Evolutionary conservation across 805 yeast species (phyloP).

Genomic region (Barnettozyma populi): DNA sequence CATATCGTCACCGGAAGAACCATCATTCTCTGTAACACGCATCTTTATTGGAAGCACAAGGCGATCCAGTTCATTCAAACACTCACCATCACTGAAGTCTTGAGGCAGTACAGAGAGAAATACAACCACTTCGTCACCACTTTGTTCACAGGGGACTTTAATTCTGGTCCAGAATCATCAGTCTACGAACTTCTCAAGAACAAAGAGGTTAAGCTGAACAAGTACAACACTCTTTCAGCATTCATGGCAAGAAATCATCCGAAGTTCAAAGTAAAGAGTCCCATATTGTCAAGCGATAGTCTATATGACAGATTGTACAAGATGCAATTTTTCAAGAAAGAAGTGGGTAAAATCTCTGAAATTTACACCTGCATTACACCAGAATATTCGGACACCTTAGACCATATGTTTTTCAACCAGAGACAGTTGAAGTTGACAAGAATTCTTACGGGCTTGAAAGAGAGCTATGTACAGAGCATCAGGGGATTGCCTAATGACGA

Average conservation of each 20-base stretch:
- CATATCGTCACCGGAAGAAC: constrained; percentile 37
- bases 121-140: constrained; percentile 29
- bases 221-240: constrained; percentile 18
- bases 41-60: constrained; percentile 53
- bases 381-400: constrained; percentile 47
- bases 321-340: constrained; percentile 1
- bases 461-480: constrained; percentile 27
- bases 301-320: constrained; percentile 25
- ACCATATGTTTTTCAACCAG: constrained; percentile 50
- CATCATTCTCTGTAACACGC: constrained; percentile 52
- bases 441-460: constrained; percentile 48
- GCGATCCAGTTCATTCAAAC: constrained; percentile 53
- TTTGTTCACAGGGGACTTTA: constrained; percentile 52
- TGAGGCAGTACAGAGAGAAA: constrained; percentile 27
- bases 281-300: constrained; percentile 26
- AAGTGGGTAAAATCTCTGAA: constrained; percentile 8
- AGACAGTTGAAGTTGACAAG: constrained; percentile 34
- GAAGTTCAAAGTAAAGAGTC: constrained; percentile 27
- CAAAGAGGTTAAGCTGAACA: constrained; percentile 13
- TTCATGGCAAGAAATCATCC: constrained; percentile 11
- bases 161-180: constrained; percentile 44
- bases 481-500: constrained; percentile 49
- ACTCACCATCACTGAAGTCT: constrained; percentile 35
- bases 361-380: constrained; percentile 42
- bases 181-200: constrained; percentile 41